Percentiles rank a stretch among this genome's conserved stretches.
Evolutionary conservation across 2,329 filamentous ascomycete species (phyloP).

Genomic region (Thermothelomyces thermophilus): DNA sequence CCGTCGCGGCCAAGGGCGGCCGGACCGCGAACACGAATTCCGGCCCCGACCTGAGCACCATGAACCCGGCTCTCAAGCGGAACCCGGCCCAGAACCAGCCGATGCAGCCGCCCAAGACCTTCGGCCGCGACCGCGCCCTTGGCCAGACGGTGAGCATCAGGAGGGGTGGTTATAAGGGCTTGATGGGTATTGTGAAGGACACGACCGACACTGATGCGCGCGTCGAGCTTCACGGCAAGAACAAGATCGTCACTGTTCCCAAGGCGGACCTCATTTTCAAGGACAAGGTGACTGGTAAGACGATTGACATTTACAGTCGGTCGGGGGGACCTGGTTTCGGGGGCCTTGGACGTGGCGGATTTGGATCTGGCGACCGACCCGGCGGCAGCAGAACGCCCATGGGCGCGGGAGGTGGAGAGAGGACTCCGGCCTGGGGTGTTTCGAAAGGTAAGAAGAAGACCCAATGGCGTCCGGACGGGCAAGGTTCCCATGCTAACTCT

Average conservation of each 20-base stretch:
- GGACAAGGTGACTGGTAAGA: slow-evolving; percentile 72
- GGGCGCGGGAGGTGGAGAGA: slow-evolving; percentile 51
- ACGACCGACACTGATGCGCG: slow-evolving; percentile 79
- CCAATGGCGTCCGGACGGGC: background rate
- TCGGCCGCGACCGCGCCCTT: slow-evolving; percentile 74
- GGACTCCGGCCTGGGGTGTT: slow-evolving; percentile 70
- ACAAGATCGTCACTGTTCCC: slow-evolving; percentile 78
- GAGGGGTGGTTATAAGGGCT: slow-evolving; percentile 83
- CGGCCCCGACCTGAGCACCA: slow-evolving; percentile 76
- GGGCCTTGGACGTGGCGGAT: slow-evolving; percentile 20
- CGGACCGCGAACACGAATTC: slow-evolving; percentile 54
- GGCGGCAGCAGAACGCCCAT: slow-evolving; percentile 64
- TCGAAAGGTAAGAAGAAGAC: slow-evolving; percentile 59
- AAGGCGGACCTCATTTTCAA: slow-evolving; percentile 80
- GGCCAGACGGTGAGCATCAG: slow-evolving; percentile 88
- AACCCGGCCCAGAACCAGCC: slow-evolving; percentile 52
- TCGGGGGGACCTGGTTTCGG: slow-evolving; percentile 36
- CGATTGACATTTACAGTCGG: slow-evolving; percentile 61
- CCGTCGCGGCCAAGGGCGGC: slow-evolving; percentile 89
- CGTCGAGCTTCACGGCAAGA: slow-evolving; percentile 90
- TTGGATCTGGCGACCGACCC: slow-evolving; percentile 48
- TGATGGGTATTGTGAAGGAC: slow-evolving; percentile 93
- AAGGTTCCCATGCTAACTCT: slow-evolving; percentile 16
- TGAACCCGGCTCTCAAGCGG: slow-evolving; percentile 85
- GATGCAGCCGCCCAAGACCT: slow-evolving; percentile 63